Base-by-base conservation (phyloP, 2,329 filamentous ascomycete species). In the Calonectria crousiana region DNA sequence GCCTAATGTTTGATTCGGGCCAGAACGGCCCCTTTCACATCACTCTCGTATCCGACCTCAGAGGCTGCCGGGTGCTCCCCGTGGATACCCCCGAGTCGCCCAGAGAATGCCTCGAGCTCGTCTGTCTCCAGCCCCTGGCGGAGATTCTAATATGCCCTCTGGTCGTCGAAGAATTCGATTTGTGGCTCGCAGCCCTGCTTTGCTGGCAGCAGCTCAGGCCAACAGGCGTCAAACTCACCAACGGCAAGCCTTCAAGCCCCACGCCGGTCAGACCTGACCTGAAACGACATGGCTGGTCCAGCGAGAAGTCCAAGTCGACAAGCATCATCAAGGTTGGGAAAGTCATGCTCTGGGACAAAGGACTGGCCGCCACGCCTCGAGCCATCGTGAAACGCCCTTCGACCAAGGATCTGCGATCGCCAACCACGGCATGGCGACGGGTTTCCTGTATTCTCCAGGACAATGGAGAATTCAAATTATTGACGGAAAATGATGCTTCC, bases 301-400 rank as follows among this genome's bases (percentile, higher is more conserved):
- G 79, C 23, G 82, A 85, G 47, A 83, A 80, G 51, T 67, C 77
- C 77, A 86, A 83, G 34, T 76, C 83, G 2, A 81, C 84, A 1
- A 97, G 93, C 70, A 97, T 98, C 77, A 98, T 98, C 87, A 99
- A 98, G 83, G 95, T 98, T 62, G 97, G 95, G 70, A 96, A 95
- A 82, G 91, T 98, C 82, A 93, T 95, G 81, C 89, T 98, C 60
- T 98, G 96, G 96, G 95, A 98, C 84, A 97, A 94, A 82, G 93
- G 93, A 2, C 81, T 87, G 9, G 88, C 91, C 16, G 84, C 85
- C 23, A 89, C 89, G 47, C 90, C 92, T 8, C 86, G 88, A 56
- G 87, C 90, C 23, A 89, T 92, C 71, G 87, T 91, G 65, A 89
- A 88, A 78, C 86, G 89, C 5, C 88, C 91, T 3, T 92, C 91